Evolutionary conservation across 1,139 yeast species (phyloP), one percentile per base, ranked within the genome.

Genomic region (Saccharomyces hybrid): DNA sequence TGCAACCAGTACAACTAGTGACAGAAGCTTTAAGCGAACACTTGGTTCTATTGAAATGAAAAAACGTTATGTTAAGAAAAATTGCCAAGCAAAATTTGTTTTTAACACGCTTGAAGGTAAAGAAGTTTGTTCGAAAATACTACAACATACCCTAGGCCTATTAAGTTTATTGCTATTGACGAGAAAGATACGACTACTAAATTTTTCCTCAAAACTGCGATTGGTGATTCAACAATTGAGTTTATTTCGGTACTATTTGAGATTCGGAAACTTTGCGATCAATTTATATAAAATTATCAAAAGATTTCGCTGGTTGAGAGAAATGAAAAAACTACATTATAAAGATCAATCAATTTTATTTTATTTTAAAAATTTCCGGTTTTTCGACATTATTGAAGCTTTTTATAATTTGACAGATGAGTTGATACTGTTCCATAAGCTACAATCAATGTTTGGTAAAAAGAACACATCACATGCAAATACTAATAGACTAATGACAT

Each of bases 241-340:
- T 5, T 73, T 79, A 41, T 86, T 83, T 67, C 76, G 95, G 67
- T 90, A 84, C 64, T 77, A 83, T 56, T 71, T 86, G 58, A 75
- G 95, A 63, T 84, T 85, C 60, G 93, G 93, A 47, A 82, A 83
- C 54, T 77, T 87, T n/a, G 90, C 90, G 2, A 11, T 38, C 3
- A 9, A 16, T 9, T 16, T 38, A 16, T 38, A 16, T 20, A 11
- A 4, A 38, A 4, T 38, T 16, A 4, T 16, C 25, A 38, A 38
- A 11, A 16, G 5, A 8, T 16, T 38, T 38, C 44, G 13, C 11
- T 3, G 16, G 16, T 16, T 9, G 8, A 8, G 44, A 25, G 44
- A 8, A 11, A 20, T 38, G 44, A 11, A 5, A 11, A 4, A 9
- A 16, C 16, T 25, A 16, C 23, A 20, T 6, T 16, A 7, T 5